These are phyloP conservation scores for Lenzites betulinus DNA, from an alignment of 768 basidiomycete species.

Conservation along the genomic window DNA sequence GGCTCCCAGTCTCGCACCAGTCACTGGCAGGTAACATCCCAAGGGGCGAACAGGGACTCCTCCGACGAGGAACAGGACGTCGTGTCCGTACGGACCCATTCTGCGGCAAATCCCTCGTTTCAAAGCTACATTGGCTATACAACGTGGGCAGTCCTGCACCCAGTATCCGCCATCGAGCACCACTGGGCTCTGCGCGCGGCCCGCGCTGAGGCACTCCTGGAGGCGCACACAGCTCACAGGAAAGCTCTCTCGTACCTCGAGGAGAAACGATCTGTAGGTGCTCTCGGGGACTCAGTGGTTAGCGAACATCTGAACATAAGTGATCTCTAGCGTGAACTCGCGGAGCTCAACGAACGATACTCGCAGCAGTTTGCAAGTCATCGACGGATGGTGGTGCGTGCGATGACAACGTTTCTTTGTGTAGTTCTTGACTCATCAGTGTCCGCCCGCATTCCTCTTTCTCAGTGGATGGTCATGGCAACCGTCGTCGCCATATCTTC, in stretches of 20 bases:
- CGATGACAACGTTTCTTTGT: too few relatives aligned
- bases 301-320: background rate
- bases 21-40: too few relatives aligned
- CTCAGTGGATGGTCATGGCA: constrained; percentile 7
- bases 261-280: constrained; percentile 38
- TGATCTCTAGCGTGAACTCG: constrained; percentile 44
- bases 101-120: background rate
- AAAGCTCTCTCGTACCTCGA: constrained; percentile 48
- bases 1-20: too few relatives aligned
- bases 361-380: constrained; percentile 51
- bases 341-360: constrained; percentile 40
- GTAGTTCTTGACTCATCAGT: too few relatives aligned
- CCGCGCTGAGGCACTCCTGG: constrained; percentile 62
- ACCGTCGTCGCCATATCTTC: background rate
- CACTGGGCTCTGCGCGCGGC: constrained; percentile 73
- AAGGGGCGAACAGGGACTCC: background rate
- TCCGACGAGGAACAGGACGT: background rate
- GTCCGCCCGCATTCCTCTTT: too few relatives aligned
- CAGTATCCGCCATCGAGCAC: constrained; percentile 40
- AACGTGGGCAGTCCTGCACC: background rate
- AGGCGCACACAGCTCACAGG: constrained; percentile 49
- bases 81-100: background rate
- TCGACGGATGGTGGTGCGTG: constrained; percentile 54
- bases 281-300: background rate
- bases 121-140: background rate